Evolutionary conservation across 106 monocot species (phyloP).

Genomic region (Triglochin maritima): DNA sequence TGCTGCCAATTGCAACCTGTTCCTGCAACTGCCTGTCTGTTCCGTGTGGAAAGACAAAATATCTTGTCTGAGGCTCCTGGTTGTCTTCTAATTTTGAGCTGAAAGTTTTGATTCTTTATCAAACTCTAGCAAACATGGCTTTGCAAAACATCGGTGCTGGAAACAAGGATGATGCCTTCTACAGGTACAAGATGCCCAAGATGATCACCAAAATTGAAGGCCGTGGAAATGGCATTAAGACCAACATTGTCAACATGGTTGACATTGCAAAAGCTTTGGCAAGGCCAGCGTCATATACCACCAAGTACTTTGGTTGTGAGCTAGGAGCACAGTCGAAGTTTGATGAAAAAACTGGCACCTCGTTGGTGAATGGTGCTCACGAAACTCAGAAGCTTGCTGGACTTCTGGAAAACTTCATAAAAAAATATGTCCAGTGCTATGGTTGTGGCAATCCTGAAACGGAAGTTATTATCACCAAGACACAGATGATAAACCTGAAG

Average conservation of each 20-base stretch:
- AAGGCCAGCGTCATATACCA: constrained; percentile 61
- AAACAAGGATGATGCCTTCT: constrained; percentile 84
- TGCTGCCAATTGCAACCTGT: constrained; percentile 2
- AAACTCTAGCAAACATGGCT: constrained; percentile 33
- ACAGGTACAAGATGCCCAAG: constrained; percentile 82
- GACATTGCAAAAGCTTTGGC: constrained; percentile 74
- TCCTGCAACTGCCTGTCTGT: not conserved
- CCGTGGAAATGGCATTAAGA: constrained; percentile 81
- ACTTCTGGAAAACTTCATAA: constrained; percentile 70
- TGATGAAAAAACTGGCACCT: constrained; percentile 58
- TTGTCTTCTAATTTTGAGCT: not conserved
- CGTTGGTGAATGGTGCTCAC: constrained; percentile 68
- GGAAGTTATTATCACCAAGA: constrained; percentile 58
- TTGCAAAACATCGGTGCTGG: constrained; percentile 67
- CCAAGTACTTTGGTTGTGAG: constrained; percentile 77
- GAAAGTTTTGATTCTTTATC: not conserved
- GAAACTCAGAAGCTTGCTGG: constrained; percentile 70
- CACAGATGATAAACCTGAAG: constrained; percentile 60
- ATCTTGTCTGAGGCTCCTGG: not conserved
- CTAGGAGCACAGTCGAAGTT: constrained; percentile 85
- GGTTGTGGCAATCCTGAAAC: constrained; percentile 80
- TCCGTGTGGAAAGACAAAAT: not conserved
- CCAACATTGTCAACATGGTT: constrained; percentile 83
- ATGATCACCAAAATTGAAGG: constrained; percentile 91
- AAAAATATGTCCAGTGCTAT: constrained; percentile 79